Conservation (phyloP, 2,329 filamentous ascomycete genomes). For the Gnomoniopsis sp. region DNA sequence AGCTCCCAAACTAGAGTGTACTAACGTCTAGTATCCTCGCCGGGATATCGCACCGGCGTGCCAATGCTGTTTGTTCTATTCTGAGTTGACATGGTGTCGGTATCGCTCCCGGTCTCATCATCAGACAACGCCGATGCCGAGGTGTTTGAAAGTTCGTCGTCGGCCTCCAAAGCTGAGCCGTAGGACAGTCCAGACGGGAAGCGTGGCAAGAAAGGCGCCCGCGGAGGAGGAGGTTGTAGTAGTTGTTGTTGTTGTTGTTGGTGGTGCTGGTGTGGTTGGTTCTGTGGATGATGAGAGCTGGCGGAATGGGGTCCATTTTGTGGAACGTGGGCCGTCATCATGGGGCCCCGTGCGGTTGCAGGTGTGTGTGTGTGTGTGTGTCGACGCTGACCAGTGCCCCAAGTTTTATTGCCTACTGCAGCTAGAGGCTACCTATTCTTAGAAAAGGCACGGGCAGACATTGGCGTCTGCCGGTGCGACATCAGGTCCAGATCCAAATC, state of each 20-base stretch:
- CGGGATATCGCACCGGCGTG: slow-evolving; percentile 59
- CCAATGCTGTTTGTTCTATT: slow-evolving; percentile 19
- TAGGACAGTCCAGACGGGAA: slow-evolving; percentile 48
- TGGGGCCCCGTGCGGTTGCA: too few relatives aligned
- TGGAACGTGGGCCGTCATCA: too few relatives aligned
- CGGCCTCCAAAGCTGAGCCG: slow-evolving; percentile 63
- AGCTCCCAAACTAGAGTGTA: not conserved
- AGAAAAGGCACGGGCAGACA: too few relatives aligned
- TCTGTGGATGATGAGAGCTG: too few relatives aligned
- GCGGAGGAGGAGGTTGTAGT: slow-evolving; percentile 6
- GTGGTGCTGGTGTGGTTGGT: too few relatives aligned
- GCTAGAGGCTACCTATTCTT: too few relatives aligned
- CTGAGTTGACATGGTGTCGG: slow-evolving; percentile 6
- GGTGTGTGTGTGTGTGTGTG: too few relatives aligned
- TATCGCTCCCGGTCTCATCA: slow-evolving; percentile 9
- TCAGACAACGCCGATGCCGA: slow-evolving; percentile 16
- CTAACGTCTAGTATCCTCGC: slow-evolving; percentile 73
- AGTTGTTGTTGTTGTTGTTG: not conserved
- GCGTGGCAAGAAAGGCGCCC: slow-evolving; percentile 40
- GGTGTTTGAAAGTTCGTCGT: slow-evolving; percentile 62
- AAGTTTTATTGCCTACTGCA: too few relatives aligned
- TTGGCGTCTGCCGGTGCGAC: too few relatives aligned
- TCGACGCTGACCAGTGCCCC: too few relatives aligned
- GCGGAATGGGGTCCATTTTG: too few relatives aligned
- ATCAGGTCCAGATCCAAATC: too few relatives aligned